Evolutionary conservation across 805 yeast genomes (phyloP), one percentile per base, ranked within the genome.

Genomic region (Vanderwaltozyma yarrowii): DNA sequence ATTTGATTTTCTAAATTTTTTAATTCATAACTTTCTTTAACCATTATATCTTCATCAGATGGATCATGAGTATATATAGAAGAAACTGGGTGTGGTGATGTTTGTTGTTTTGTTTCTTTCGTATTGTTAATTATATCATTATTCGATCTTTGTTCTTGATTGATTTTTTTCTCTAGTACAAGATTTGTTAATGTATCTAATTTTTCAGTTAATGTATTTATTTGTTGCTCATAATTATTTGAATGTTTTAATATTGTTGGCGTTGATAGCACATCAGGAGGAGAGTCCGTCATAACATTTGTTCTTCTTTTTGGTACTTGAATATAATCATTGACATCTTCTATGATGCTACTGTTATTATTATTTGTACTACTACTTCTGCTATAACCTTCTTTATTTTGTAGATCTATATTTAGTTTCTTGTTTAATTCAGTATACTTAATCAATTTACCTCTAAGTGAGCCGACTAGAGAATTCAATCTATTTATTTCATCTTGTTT

Each of bases 341-440:
- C 32, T n/a, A 19, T 13, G 12, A 25, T 27, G 14, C 24, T n/a
- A 32, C 30, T 32, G 11, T 13, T 24, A 11, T 24, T 24, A 4
- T 12, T 24, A 14, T 8, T 28, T 10, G 5, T 8, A 28, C 17
- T 28, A 14, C n/a, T 28, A n/a, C 11, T n/a, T n/a, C 16, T 28
- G 7, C 9, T 14, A 28, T 14, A 5, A 6, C 5, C 14, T 19
- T 20, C 10, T 8, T 11, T 16, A 31, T 26, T 27, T 38, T 41
- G 19, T 28, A 15, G 32, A 43, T 52, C 32, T 20, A 5, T 8
- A 18, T 31, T 34, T 40, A 58, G 39, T 11, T 38, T 35, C 18
- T 54, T 58, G 43, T 58, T 59, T 28, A 54, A 44, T 36, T 50
- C 59, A 21, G 58, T 61, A 42, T 64, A 64, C 40, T 64, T 62